A percentile compares a stretch with the other conserved stretches of the same genome.
These are phyloP conservation scores for Lactarius evosmus DNA, from an alignment of 768 basidiomycete genomes.

Conservation along the genomic window DNA sequence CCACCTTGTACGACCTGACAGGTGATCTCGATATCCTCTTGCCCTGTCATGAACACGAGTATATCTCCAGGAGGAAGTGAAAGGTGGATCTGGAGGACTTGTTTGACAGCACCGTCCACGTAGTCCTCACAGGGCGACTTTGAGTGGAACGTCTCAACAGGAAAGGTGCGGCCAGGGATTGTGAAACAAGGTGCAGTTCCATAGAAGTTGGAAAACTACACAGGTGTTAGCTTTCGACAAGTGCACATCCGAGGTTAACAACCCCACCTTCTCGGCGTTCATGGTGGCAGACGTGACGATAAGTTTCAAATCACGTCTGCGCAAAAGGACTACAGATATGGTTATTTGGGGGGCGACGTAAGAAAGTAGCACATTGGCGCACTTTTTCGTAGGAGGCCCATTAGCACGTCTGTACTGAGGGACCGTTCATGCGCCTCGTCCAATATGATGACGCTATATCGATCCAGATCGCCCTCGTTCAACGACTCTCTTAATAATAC, in stretches of 20 bases:
- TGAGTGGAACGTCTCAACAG: conserved; percentile 92
- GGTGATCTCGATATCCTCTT: conserved; percentile 97
- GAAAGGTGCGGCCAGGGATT: conserved; percentile 93
- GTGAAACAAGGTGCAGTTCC: conserved; percentile 94
- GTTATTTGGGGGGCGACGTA: conserved; percentile 5
- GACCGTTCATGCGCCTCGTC: conserved; percentile 99
- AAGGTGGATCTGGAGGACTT: conserved; percentile 94
- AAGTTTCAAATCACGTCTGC: conserved; percentile 89
- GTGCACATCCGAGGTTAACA: too few relatives aligned
- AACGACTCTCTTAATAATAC: conserved; percentile 96
- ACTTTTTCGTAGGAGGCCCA: conserved; percentile 96
- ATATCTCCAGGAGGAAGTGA: conserved; percentile 93
- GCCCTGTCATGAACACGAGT: conserved; percentile 98
- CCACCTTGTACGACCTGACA: conserved; percentile 90
- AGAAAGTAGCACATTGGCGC: conserved; percentile 32
- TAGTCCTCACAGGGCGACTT: conserved; percentile 99
- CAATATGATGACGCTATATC: conserved; percentile 96
- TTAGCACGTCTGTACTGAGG: conserved; percentile 94
- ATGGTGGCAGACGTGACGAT: conserved; percentile 99
- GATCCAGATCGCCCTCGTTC: conserved; percentile 97
- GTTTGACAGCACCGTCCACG: conserved; percentile 96
- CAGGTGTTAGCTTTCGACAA: not conserved
- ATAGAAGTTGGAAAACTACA: conserved; percentile 92
- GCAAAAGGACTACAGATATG: conserved; percentile 57
- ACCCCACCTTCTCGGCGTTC: conserved; percentile 92